Base-by-base conservation (phyloP, 345 rosid genomes). In the Euclidium syriacum region DNA sequence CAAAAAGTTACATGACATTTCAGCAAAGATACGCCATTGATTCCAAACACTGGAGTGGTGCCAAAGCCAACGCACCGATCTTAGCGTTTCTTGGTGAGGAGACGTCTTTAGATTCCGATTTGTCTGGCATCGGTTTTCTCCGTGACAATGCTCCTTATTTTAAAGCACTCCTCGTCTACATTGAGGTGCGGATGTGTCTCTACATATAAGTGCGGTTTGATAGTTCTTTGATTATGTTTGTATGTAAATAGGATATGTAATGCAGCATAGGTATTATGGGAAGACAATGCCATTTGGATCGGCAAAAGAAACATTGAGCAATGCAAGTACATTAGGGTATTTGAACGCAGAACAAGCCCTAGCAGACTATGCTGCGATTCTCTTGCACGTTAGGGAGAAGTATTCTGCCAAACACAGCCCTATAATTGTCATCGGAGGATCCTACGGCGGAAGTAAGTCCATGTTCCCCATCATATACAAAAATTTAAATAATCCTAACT, bases 361-460 rank as follows among this genome's bases (percentile, higher is more conserved):
- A 16, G 80, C 86, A 34, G 85, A 81, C 40, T 84, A 81, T 43
- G 90, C 90, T n/a, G 76, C 67, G 25, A 70, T 84, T 14, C 76
- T 84, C 17, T 40, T 74, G 49, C 68, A 79, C 34, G 51, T 82
- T 29, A 87, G 83, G 74, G 53, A 76, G 40, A 56, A 34, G 7
- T 43, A 70, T 12, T 7, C 57, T 5, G 80, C 88, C 19, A 26
- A 51, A 17, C 51, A 67, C 58, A 78, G 81, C 51, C 95, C 88
- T 5, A 83, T 82, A 7, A 81, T 87, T 19, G 90, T 84, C 30
- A 10, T 78, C 1, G 90, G 90, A 62, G 95, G 86, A 72, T 87
- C 90, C 7, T 87, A 84, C 2, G 86, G 90, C 7, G 95, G 95
- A 84, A 86, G 95, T 86, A 84, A 64, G 75, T 33, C 53, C 11